Base-by-base conservation (phyloP, 441 rosid species). In the Rhodomyrtus psidioides region DNA sequence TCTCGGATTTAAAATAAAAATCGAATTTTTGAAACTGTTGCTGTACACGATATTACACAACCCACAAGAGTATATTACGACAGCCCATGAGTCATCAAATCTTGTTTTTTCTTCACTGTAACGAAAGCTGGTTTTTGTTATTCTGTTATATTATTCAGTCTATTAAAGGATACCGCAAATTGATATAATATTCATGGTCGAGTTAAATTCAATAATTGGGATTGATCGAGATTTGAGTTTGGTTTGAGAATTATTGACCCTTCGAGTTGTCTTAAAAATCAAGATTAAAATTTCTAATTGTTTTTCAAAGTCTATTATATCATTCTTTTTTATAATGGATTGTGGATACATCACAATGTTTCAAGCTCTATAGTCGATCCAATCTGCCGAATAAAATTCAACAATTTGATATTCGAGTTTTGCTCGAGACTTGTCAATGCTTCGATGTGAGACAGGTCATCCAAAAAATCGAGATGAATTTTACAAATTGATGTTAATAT, bases 191-290 rank as follows among this genome's bases (percentile, higher is more conserved):
- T 70, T 21, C 21, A 70, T 19, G 0, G 4, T 10, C 2, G 16
- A 70, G 9, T 39, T 34, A 39, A 70, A 5, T 39, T 39, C 2
- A 2, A 21, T 21, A 39, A 12, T 39, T 44, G 0, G 24, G 5
- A 70, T 39, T 39, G 9, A 34, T 2, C 0, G 1, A 13, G 12
- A 1, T 70, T 39, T 39, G 2, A 39, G 51, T 70, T 62, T 70
- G 16, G 2, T 3, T 39, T 6, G 0, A 0, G 0, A 39, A 21
- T 21, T 21, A 2, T 0, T 1, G 7, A 12, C 2, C 6, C 5
- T 21, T 21, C 0, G 2, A 70, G 16, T 39, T 39, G 16, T 70
- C 15, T 70, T 39, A 70, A 21, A 70, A 39, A 70, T 39, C n/a
- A 70, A 39, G 13, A 6, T 39, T 51, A 51, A 21, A 70, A 23